Evolutionary conservation across 306 rosid genomes (phyloP), one percentile per base, ranked within the genome.

Genomic region (Corylus americana): DNA sequence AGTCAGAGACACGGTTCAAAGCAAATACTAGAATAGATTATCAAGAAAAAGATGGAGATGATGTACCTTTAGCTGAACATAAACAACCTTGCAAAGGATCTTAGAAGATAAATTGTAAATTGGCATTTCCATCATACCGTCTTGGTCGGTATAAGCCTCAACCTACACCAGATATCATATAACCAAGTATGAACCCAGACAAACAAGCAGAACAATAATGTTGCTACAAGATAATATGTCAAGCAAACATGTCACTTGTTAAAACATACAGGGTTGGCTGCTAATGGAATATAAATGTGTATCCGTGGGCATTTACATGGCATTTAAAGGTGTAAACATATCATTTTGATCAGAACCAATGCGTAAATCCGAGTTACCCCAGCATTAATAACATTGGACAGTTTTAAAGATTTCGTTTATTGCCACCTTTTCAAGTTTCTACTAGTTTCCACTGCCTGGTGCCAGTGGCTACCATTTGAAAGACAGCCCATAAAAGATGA

Each of bases 41-140:
- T 3, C 3, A 49, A 47, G 70, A 5, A 5, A 49, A 39, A 62
- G 62, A 16, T 62, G 75, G 76, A 55, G 55, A 29, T 49, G 12
- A 70, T 47, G 58, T 82, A 88, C 96, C 96, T 87, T 87, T 7
- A 89, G 88, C 25, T 71, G 76, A 74, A 89, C 89, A 80, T 51
- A 2, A n/a, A 76, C 53, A 62, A 91, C 92, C 66, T 54, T 51
- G 84, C 97, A 93, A 25, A 88, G 87, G 86, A 93, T 89, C 87
- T 91, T 91, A 44, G 81, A 64, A 57, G 92, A 90, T 77, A 91
- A 72, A 79, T 87, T 45, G 82, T 79, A 78, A 18, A 73, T 80
- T 20, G 92, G 94, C 86, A 86, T 71, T 51, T 87, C 90, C 82
- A 61, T 48, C 58, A 63, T 49, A 31, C 81, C 74, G 10, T 85